Evolutionary conservation across 208 protist genomes (phyloP).

Genomic region (Trypanosoma scelopori): DNA sequence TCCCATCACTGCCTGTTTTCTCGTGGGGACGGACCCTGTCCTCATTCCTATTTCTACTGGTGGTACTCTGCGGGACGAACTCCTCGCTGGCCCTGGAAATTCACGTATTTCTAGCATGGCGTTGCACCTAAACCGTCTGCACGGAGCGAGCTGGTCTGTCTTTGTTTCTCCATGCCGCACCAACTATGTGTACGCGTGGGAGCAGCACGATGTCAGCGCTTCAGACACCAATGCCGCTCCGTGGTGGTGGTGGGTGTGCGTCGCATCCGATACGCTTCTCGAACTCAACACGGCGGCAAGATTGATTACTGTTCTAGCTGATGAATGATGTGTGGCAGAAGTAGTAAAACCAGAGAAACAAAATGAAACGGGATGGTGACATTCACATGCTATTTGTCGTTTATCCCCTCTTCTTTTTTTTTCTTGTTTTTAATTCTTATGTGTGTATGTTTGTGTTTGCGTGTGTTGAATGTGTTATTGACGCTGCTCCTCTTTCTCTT

Average conservation of each 20-base stretch:
- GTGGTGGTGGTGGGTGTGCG: slow-evolving; percentile 19
- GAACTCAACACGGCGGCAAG: slow-evolving; percentile 20
- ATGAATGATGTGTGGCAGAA: neutral
- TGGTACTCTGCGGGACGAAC: slow-evolving; percentile 16
- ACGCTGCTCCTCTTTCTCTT: slow-evolving; percentile 18
- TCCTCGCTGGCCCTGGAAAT: neutral
- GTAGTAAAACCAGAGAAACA: no score
- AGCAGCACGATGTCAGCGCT: neutral
- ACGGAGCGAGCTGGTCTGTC: slow-evolving; percentile 16
- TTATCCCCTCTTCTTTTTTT: slow-evolving; percentile 18
- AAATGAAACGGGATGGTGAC: no score
- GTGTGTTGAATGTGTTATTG: slow-evolving; percentile 14
- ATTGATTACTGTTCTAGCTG: slow-evolving; percentile 3
- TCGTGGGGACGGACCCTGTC: slow-evolving; percentile 18
- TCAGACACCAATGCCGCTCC: neutral
- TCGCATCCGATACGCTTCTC: slow-evolving; percentile 21
- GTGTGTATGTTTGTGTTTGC: neutral
- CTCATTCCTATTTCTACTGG: neutral
- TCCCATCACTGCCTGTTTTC: slow-evolving; percentile 17
- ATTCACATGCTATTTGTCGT: no score
- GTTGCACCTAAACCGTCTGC: neutral
- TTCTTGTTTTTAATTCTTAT: slow-evolving; percentile 24
- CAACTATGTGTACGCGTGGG: slow-evolving; percentile 14
- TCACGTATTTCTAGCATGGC: slow-evolving; percentile 14
- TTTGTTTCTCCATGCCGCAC: slow-evolving; percentile 24